A percentile compares a stretch with the other conserved stretches of the same genome.
phyloP scores from a whole-genome alignment of 345 rosid genomes.

The Eucalyptus coolabah region DNA sequence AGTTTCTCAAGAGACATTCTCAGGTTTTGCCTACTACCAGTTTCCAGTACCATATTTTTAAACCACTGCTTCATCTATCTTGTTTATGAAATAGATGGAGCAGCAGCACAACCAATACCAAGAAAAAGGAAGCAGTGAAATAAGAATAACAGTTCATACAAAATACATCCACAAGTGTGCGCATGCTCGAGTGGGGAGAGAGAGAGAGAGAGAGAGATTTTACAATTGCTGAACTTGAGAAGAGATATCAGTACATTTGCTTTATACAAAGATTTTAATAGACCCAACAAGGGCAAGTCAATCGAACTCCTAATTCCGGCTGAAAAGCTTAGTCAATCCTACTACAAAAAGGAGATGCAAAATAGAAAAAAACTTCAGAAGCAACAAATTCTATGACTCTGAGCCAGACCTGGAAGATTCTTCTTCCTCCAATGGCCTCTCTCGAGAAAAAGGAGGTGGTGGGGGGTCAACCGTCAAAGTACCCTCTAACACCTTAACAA shows the following conservation, averaged over 20 bases:
- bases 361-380: not conserved
- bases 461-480: slow-evolving; percentile 63
- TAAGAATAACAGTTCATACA: not conserved
- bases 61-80: not conserved
- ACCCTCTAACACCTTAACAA: slow-evolving; percentile 75
- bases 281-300: not conserved
- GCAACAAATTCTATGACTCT: not conserved
- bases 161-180: not conserved
- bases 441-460: slow-evolving; percentile 38
- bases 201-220: not conserved
- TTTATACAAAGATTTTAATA: not conserved
- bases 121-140: not conserved
- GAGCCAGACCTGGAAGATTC: slow-evolving; percentile 23
- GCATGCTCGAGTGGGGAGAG: not conserved
- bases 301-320: not conserved
- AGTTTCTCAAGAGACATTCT: not conserved
- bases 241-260: not conserved
- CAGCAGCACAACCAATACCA: not conserved
- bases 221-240: not conserved
- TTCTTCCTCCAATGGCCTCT: slow-evolving; percentile 10
- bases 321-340: not conserved
- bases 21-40: not conserved
- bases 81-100: not conserved
- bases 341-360: not conserved
- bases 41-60: not conserved